Base-by-base conservation (phyloP, 2,329 filamentous ascomycete genomes). In the Colletotrichum theobromicola region DNA sequence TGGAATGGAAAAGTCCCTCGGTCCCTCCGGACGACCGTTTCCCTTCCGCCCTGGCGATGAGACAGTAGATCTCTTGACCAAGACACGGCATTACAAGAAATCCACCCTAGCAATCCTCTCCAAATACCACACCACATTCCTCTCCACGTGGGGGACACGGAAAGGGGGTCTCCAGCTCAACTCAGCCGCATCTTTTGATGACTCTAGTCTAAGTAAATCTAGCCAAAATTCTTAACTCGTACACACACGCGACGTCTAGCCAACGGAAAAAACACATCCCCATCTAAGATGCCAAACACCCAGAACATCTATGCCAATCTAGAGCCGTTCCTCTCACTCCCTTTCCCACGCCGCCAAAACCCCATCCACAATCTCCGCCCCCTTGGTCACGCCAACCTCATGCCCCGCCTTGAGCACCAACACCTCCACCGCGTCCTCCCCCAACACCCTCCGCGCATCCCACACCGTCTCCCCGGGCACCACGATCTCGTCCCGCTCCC, bases 401-500 rank as follows among this genome's bases (percentile, higher is more conserved):
- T 95, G 94, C 0, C 93, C 93, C 6, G 90, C 92, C 28, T 90
- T 87, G 18, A 94, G 79, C 28, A 90, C 83, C 55, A 87, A 84
- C 64, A 92, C 87, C 71, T 90, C 86, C 5, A 93, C 87, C 70
- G 81, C 86, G 7, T 93, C 90, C 28, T 85, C 83, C 4, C 92
- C 91, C 26, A 95, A 81, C 16, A 89, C 88, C 13, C 84, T 83
- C 12, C 83, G 86, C 4, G 90, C 90, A 82, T 95, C 94, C 58
- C 90, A 87, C 2, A 90, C 83, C 28, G 92, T 83, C 83, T 95
- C 93, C 9, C 91, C 87, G 70, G 87, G 87, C n/a, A 92, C 83
- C 55, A 95, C 90, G 26, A 96, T 90, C 1, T 89, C 85, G 82
- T 97, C 94, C 58, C 87, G 86, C 74, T 88, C 87, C 0, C 93